Conservation (phyloP, 352 stramenopile genomes). For the Globisporangium emineosum region DNA sequence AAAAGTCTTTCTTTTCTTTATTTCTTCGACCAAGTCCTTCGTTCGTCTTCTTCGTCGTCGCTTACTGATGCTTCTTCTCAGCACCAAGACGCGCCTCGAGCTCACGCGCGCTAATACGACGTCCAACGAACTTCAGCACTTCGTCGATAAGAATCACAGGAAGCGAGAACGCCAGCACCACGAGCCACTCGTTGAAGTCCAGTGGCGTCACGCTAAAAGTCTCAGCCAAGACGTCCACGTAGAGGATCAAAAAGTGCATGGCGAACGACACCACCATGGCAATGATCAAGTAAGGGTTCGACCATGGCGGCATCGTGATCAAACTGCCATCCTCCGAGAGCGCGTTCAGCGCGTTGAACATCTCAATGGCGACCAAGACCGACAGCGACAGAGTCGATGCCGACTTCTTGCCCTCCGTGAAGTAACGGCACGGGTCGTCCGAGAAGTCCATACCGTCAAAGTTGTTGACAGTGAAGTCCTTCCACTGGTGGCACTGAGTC, state of each 20-base stretch:
- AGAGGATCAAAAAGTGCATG: conserved; percentile 94
- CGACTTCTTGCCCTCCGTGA: conserved; percentile 90
- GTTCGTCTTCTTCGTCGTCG: not conserved
- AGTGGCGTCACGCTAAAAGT: conserved; percentile 93
- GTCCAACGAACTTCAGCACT: conserved; percentile 91
- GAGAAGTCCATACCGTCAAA: conserved; percentile 90
- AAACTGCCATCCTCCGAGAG: conserved; percentile 91
- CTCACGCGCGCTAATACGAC: conserved; percentile 73
- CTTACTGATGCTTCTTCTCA: conserved; percentile 57
- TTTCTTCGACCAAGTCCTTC: conserved; percentile 2
- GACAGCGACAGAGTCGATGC: conserved; percentile 93
- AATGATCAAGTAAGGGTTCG: conserved; percentile 92
- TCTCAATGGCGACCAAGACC: conserved; percentile 94
- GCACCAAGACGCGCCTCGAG: conserved; percentile 54
- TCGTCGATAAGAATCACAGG: conserved; percentile 95
- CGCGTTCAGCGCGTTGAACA: conserved; percentile 95
- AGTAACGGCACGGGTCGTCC: conserved; percentile 90
- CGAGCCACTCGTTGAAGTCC: conserved; percentile 89
- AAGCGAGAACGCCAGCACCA: conserved; percentile 91
- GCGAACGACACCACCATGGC: conserved; percentile 92
- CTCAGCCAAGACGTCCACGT: conserved; percentile 90
- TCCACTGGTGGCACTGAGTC: conserved; percentile 90
- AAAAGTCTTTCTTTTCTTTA: conserved; percentile 11
- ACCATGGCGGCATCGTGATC: conserved; percentile 91
- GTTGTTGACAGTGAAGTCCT: conserved; percentile 90